Base-by-base conservation (phyloP, 768 basidiomycete genomes). In the Lactarius deliciosus region DNA sequence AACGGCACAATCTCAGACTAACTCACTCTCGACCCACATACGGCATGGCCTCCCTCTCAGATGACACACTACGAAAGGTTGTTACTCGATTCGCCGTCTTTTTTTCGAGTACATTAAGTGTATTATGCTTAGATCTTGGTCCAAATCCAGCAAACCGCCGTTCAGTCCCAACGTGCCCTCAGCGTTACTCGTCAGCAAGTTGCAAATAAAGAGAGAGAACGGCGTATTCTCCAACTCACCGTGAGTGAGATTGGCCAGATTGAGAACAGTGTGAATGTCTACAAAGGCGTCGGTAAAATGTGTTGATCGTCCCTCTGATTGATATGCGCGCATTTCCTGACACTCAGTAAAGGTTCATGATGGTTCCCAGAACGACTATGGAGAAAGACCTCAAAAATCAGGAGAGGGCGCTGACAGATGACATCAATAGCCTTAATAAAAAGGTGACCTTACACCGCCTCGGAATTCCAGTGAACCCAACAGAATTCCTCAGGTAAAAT, bases 261-360 rank as follows among this genome's bases (percentile, higher is more conserved):
- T 59, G 81, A 86, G 70, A 85, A 85, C 32, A 83, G 90, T 66
- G 88, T 91, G 15, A 92, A 90, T 73, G 79, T 97, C 72, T 98
- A 96, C 79, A 94, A 91, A 73, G 96, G 96, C 57, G 92, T 98
- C 55, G 96, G 96, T 38, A 98, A 98, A 79, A 96, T 96, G 96
- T 96, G 69, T 28, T 7, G 59, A 62, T 6, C 16, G 5, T 67
- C 40, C 40, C 36, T 30, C 38, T 30, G 32, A n/a, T 10, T 25
- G 28, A n/a, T 10, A 16, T 36, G 20, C 32, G 54, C 22, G 56
- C 34, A 16, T 57, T 45, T 47, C 62, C 30, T 70, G 50, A 56
- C 55, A 71, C 54, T 63, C 32, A 2, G 11, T 54, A 64, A 68
- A 97, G 95, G 93, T 98, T 98, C 76, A 85, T 98, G 84, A 85